These are phyloP conservation scores for Chalciporus pseudorubinellus DNA, from an alignment of 768 basidiomycete genomes.

Conservation along the genomic window DNA sequence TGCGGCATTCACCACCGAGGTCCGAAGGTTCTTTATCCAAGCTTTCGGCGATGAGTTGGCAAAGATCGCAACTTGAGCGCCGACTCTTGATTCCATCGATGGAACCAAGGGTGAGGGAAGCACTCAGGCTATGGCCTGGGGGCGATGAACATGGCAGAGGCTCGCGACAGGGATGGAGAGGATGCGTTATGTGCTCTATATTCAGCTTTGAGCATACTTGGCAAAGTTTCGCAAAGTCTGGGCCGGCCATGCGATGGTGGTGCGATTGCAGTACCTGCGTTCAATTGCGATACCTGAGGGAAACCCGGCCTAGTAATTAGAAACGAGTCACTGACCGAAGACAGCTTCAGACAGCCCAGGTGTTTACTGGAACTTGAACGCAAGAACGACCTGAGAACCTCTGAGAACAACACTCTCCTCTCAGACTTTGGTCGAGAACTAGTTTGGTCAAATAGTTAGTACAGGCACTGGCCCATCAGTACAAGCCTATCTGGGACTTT, in stretches of 20 bases:
- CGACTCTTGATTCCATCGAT: constrained; percentile 14
- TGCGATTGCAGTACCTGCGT: too few relatives aligned
- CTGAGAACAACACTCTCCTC: too few relatives aligned
- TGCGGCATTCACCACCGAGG: constrained; percentile 6
- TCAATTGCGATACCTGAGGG: too few relatives aligned
- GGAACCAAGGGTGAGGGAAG: constrained; percentile 6
- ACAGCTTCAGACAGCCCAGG: too few relatives aligned
- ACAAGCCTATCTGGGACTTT: too few relatives aligned
- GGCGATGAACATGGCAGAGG: background rate
- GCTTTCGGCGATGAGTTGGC: constrained; percentile 10
- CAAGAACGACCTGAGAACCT: too few relatives aligned
- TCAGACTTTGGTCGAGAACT: too few relatives aligned
- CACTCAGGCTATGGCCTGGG: background rate
- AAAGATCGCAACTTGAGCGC: constrained; percentile 10
- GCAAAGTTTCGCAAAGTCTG: constrained; percentile 3
- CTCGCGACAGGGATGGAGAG: constrained; percentile 4
- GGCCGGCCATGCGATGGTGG: background rate
- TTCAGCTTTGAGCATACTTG: constrained; percentile 5
- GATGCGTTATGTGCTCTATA: background rate
- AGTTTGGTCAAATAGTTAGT: too few relatives aligned
- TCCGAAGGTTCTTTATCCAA: constrained; percentile 10
- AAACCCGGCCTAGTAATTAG: too few relatives aligned
- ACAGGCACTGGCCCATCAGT: too few relatives aligned
- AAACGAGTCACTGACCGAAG: too few relatives aligned
- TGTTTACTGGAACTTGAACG: too few relatives aligned